Conservation (phyloP, 2,329 filamentous ascomycete species). For the Penicillium sp. region DNA sequence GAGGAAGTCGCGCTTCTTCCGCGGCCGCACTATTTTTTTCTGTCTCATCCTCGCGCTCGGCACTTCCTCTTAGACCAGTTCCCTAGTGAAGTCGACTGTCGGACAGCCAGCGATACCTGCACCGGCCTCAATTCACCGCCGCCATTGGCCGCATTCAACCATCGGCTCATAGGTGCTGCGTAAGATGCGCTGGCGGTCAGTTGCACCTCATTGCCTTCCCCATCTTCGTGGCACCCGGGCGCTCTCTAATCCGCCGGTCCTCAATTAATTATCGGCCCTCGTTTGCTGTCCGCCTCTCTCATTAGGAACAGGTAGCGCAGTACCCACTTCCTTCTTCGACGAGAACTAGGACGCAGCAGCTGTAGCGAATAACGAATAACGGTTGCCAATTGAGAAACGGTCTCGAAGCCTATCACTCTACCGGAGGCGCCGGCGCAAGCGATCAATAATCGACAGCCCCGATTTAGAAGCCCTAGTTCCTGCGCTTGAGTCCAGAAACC, state of each 20-base stretch:
- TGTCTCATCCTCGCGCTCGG: neutral
- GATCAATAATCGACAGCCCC: neutral
- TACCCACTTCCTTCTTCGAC: neutral
- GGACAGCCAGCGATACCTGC: constrained; percentile 9
- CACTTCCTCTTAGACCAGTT: neutral
- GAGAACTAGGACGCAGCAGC: neutral
- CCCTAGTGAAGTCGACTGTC: neutral
- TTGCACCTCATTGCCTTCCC: too few species aligned
- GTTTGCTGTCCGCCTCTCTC: neutral
- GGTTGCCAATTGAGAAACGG: constrained; percentile 1
- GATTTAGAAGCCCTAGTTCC: neutral
- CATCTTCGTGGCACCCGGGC: neutral
- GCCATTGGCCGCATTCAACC: constrained; percentile 5
- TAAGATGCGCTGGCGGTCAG: constrained; percentile 3
- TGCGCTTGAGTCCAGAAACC: neutral
- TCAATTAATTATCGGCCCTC: neutral
- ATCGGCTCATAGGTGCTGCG: neutral
- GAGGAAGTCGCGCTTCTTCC: constrained; percentile 1
- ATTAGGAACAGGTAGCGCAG: neutral
- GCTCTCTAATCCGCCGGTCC: neutral
- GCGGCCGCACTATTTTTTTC: neutral
- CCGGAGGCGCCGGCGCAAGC: constrained; percentile 1
- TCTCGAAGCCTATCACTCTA: neutral
- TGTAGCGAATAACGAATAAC: neutral
- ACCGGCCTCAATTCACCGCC: constrained; percentile 3